These are phyloP conservation scores for Ilyonectria robusta DNA, from an alignment of 2,329 filamentous ascomycete genomes.

Conservation along the genomic window DNA sequence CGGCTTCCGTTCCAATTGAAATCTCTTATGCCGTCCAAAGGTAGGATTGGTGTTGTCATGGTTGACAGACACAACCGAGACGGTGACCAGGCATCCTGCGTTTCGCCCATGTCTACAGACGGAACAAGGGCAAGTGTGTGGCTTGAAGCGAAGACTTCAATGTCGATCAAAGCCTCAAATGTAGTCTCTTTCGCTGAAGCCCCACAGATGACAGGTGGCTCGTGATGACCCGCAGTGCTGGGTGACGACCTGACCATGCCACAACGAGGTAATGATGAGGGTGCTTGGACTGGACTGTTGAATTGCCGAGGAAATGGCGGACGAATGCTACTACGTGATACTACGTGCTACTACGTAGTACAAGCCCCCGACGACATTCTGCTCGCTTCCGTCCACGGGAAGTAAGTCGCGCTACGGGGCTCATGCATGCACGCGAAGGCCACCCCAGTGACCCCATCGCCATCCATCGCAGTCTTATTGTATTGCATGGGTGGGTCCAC, in stretches of 20 bases:
- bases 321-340: background rate
- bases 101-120: background rate
- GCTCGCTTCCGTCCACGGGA: slow-evolving; percentile 6
- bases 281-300: slow-evolving; percentile 29
- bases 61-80: background rate
- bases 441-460: slow-evolving; percentile 2
- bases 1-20: background rate
- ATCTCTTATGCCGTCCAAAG: background rate
- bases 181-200: slow-evolving; percentile 18
- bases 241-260: slow-evolving; percentile 22
- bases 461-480: slow-evolving; percentile 25
- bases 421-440: slow-evolving; percentile 19
- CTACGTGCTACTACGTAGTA: background rate
- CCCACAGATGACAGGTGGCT: slow-evolving; percentile 40
- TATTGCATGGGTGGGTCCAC: slow-evolving; percentile 27
- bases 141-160: slow-evolving; percentile 23
- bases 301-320: slow-evolving; percentile 15
- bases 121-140: slow-evolving; percentile 1
- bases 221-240: slow-evolving; percentile 39
- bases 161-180: slow-evolving; percentile 28
- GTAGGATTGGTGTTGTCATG: background rate
- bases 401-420: slow-evolving; percentile 12
- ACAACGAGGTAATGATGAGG: slow-evolving; percentile 30
- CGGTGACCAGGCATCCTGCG: background rate
- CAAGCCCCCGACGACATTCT: slow-evolving; percentile 23